Percentiles rank a stretch among this genome's conserved stretches.
phyloP scores from a whole-genome alignment of 1,284 basidiomycete species.

The Cutaneotrichosporon sp. region DNA sequence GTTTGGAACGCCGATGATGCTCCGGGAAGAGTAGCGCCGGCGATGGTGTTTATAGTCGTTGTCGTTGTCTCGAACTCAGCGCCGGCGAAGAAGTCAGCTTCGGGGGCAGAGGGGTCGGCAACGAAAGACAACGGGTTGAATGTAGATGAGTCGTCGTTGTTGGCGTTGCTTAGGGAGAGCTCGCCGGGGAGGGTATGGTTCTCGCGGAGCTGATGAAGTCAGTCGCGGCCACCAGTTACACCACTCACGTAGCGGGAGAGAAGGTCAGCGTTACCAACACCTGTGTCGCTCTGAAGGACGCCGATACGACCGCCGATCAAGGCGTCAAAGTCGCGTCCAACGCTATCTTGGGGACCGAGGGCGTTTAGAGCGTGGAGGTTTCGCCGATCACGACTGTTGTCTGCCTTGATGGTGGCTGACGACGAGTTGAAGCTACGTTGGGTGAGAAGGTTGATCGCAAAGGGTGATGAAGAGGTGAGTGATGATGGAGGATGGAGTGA shows the following conservation, averaged over 20 bases:
- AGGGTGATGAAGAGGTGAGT: background rate
- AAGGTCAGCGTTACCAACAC: conserved; percentile 3
- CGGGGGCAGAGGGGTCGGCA: conserved; percentile 6
- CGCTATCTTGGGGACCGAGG: conserved; percentile 17
- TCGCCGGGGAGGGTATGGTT: background rate
- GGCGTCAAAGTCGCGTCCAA: conserved; percentile 17
- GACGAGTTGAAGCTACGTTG: conserved; percentile 29
- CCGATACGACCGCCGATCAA: conserved; percentile 13
- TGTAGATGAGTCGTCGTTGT: background rate
- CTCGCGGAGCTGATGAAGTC: conserved; percentile 4
- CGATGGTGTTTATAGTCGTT: too few relatives aligned
- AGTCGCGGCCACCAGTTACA: background rate
- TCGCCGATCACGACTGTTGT: conserved; percentile 8
- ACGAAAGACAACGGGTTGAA: conserved; percentile 19
- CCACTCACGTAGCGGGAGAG: conserved; percentile 9
- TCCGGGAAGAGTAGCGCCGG: background rate
- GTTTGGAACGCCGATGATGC: background rate
- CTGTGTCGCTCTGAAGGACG: conserved; percentile 16
- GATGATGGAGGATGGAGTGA: background rate
- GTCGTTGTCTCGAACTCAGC: background rate
- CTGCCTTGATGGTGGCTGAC: conserved; percentile 23
- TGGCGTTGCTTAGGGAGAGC: background rate
- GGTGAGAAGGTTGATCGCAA: background rate
- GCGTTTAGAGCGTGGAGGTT: conserved; percentile 9
- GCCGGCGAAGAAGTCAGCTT: conserved; percentile 7